Base-by-base conservation (phyloP, 179 eudicot species). In the Vitellaria paradoxa region DNA sequence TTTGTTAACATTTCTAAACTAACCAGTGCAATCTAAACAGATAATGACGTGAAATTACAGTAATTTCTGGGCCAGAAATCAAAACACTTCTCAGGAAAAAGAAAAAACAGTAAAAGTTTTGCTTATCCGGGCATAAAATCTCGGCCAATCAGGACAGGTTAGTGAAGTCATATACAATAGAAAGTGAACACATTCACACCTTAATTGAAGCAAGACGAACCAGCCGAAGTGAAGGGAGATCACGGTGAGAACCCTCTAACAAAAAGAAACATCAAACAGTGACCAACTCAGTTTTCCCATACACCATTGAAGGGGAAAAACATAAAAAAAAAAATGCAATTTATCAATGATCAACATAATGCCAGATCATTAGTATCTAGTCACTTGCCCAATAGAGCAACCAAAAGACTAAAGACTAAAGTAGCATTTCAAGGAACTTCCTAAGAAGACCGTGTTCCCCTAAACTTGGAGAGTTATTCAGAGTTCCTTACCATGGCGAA, bases 241-340 rank as follows among this genome's bases (percentile, higher is more conserved):
- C 99, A 50, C 95, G 97, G 69, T 95, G 99, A 59, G 99, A 90
- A 75, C 95, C 87, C 95, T 95, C 97, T 94, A 62, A 80, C 82
- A 80, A 83, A 23, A 30, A 68, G 64, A 77, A 65, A 71, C 47
- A 78, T 62, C 55, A 65, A 40, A 55, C 59, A 23, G 23, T 52
- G 9, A 70, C 20, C 15, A 72, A 23, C 42, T 53, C 17, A 26
- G 45, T n/a, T 55, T 72, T 37, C 26, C 23, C 26, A n/a, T 30
- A 72, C 2, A 37, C 14, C 37, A 26, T 37, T 73, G 17, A 3
- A 59, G 65, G 76, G 7, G 5, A 40, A 21, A 40, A 59, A 57
- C 20, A 53, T 56, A 11, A 30, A 3, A 52, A 21, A 0, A n/a
- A 6, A 20, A 9, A 53, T 14, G 12, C 37, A 59, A 45, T n/a